Evolutionary conservation across 768 basidiomycete genomes (phyloP), one percentile per base, ranked within the genome.

Genomic region (Agrocybe pediades): DNA sequence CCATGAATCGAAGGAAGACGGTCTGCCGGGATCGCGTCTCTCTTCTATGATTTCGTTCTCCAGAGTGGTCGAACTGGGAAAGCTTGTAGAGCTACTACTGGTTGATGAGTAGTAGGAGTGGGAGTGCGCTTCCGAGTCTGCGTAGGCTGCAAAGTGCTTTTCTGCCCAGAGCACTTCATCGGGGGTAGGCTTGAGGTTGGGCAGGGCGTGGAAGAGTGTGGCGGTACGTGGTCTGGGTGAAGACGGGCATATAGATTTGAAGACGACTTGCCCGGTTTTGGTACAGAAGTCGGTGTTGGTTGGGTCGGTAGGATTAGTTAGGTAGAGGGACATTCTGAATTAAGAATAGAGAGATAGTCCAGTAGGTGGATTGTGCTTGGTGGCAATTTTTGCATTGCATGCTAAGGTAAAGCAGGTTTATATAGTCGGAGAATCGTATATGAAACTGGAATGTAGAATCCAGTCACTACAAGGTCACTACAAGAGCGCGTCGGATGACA

Each of bases 251-350:
- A 54, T 48, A 9, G 56, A 54, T 52, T 62, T 61, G 46, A 58
- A 68, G 20, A 63, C 36, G 9, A 56, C 53, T 26, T 62, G 58
- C 7, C 62, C 65, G 7, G 61, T 56, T 49, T 63, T 51, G 7
- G 51, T 58, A 42, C 59, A 58, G 29, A 62, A 65, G 25, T 25
- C 54, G 9, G 55, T 40, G 47, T 62, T 58, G 47, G 62, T 61
- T 2, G 63, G 58, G 3, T 58, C 52, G 23, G 41, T 44, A 11
- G 60, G 52, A 30, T 30, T 30, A n/a, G 55, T 55, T 30, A 58
- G 29, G 48, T 58, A 54, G 41, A 63, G 59, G 49, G 33, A 55
- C 60, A 61, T 59, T 33, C 25, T 55, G 24, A 29, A 46, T 19
- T n/a, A n/a, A n/a, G 41, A n/a, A 30, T 30, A 15, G 29, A 30